Base-by-base conservation (phyloP, 2,329 filamentous ascomycete species). In the Fusarium falciforme region DNA sequence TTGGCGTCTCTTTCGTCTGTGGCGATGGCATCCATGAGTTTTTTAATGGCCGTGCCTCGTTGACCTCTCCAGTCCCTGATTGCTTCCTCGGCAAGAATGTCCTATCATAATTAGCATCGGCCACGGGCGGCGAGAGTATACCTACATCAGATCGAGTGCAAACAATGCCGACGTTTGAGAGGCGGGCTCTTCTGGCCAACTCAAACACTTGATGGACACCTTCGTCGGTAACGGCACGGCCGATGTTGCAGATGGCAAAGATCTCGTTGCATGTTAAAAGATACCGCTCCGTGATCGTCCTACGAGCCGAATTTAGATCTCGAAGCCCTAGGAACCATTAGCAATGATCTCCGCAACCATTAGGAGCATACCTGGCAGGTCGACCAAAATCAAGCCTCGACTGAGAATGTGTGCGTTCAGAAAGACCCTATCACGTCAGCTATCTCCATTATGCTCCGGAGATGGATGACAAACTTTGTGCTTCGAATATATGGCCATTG, bases 401-500 rank as follows among this genome's bases (percentile, higher is more conserved):
- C 84, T 86, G 10, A 88, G 74, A 20, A 88, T 86, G 67, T 86
- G 77, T 0, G 86, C 82, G 16, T 84, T 83, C 12, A 83, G 70
- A 44, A 79, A 85, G 0, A 88, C 84, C 59, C 85, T 87, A 40
- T n/a, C 22, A 22, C 27, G 61, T 80, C 14, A 81, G 61, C 25
- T 20, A 38, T 22, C 4, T 9, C 25, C 10, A 3, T 5, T 5
- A 16, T 17, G 3, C 2, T 3, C n/a, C 8, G 25, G 7, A 6
- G n/a, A 7, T 1, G 7, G 1, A 1, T 17, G 4, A 54, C 81
- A 38, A 67, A 85, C 85, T 78, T 83, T 27, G 87, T 81, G 66
- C 84, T 87, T 38, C 79, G 79, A 22, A 87, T 84, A 42, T 83
- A 87, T 0, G 86, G 86, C 86, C 86, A 88, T 2, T 75, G 57